Percentiles rank a stretch among this genome's conserved stretches.
phyloP scores from a whole-genome alignment of 805 yeast species.

The Wickerhamiella slavikovae region DNA sequence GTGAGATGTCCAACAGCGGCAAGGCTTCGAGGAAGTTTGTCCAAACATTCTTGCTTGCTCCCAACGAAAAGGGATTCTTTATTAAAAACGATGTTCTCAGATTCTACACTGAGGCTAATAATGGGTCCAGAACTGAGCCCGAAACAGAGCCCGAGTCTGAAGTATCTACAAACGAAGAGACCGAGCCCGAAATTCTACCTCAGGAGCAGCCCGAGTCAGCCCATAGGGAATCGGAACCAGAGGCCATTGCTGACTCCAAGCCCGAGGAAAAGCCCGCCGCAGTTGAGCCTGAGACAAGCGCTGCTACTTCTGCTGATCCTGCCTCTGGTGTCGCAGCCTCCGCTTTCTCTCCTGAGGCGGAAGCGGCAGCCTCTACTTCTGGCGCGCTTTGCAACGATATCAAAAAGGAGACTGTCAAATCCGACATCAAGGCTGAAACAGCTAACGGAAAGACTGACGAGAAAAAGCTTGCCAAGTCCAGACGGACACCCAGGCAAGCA shows the following conservation, averaged over 20 bases:
- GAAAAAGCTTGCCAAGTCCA: neutral
- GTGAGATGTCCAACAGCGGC: conserved; percentile 20
- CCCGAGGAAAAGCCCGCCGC: conserved; percentile 4
- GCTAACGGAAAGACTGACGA: conserved; percentile 1
- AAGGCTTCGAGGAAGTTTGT: conserved; percentile 17
- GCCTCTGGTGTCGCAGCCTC: no score
- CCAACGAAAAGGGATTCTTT: conserved; percentile 15
- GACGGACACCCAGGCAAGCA: no score
- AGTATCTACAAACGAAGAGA: conserved; percentile 3
- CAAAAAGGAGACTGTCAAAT: neutral
- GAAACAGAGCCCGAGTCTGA: conserved; percentile 6
- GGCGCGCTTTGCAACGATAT: neutral
- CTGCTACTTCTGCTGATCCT: conserved; percentile 4
- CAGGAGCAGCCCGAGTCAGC: conserved; percentile 3
- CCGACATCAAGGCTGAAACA: neutral
- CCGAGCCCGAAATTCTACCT: conserved; percentile 3
- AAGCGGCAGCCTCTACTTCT: neutral
- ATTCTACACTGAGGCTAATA: conserved; percentile 11
- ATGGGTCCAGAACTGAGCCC: neutral
- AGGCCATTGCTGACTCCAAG: neutral
- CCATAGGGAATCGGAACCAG: no score
- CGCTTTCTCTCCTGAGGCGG: no score
- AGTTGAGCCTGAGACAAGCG: conserved; percentile 4
- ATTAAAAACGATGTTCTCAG: conserved; percentile 22
- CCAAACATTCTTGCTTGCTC: conserved; percentile 20